Base-by-base conservation (phyloP, 2,329 filamentous ascomycete genomes). In the Hypoxylon sp. region DNA sequence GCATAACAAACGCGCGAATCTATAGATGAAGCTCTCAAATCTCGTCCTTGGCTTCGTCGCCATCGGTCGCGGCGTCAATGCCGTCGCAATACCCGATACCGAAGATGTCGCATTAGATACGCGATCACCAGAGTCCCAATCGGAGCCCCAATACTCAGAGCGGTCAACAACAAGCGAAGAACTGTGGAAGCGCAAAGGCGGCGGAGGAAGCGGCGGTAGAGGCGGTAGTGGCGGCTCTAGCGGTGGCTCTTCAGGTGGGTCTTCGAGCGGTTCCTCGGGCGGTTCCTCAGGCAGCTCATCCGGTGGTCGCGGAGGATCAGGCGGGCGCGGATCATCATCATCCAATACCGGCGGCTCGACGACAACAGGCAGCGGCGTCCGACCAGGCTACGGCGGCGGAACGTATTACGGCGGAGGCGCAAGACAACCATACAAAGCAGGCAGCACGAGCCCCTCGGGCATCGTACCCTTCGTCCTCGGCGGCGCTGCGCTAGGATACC, bases 321-420 rank as follows among this genome's bases (percentile, higher is more conserved):
- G 71, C 60, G 71, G 58, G 49, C 63, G 53, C 46, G 65, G 68
- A 51, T 79, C 79, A 23, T 56, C 76, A 1, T 73, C 71, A 2
- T 82, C 79, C 55, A 84, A 81, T 63, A 32, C 73, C 0, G 87
- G 87, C 70, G 87, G 87, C 52, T 75, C 79, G 7, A 90, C 90
- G 2, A 83, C 79, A 3, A 79, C 82, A 5, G 90, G 91, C 64
- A 86, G 85, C 56, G 90, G 91, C 14, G 80, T 85, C 0, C 73
- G 81, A 14, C 88, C 87, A 2, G 67, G 75, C 0, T 93, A 86
- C 73, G 90, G 88, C 48, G 88, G 89, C 38, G 89, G 90, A 6
- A 73, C 76, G 56, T 92, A 85, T 78, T 94, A 93, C 75, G 86
- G 86, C 38, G 91, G 91, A 52, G 92, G 92, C 52, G 85, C 89